Evolutionary conservation across 495 filamentous ascomycete species (phyloP).

Genomic region (Aspergillus olivimuriae): DNA sequence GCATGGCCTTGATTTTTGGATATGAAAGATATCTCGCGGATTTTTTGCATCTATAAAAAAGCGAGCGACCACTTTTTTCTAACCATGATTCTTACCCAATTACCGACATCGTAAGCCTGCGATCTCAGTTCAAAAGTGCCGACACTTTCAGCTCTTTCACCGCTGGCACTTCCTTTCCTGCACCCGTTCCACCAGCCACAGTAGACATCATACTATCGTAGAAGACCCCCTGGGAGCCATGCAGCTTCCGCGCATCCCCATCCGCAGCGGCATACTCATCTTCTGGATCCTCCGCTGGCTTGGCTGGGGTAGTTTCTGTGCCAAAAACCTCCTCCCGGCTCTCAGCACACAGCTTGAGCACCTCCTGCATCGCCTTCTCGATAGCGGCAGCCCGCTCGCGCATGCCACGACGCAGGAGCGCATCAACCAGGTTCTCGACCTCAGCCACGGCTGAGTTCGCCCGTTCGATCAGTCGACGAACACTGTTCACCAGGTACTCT

Average conservation of each 20-base stretch:
- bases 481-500: conserved; percentile 86
- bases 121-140: conserved; percentile 43
- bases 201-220: conserved; percentile 35
- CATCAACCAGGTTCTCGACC: conserved; percentile 63
- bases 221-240: conserved; percentile 32
- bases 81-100: no score
- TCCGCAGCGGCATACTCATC: conserved; percentile 12
- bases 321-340: conserved; percentile 65
- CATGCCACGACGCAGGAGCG: conserved; percentile 73
- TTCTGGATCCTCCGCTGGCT: no score
- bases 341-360: conserved; percentile 58
- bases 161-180: conserved; percentile 29
- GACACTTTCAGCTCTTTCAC: conserved; percentile 47
- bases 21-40: no score
- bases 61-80: no score
- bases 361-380: conserved; percentile 63
- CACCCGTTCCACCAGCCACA: conserved; percentile 8
- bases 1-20: no score
- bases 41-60: no score
- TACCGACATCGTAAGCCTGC: no score
- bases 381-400: conserved; percentile 75
- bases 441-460: conserved; percentile 67
- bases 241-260: conserved; percentile 13
- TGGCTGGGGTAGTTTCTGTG: conserved; percentile 3
- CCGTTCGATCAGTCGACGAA: conserved; percentile 76